phyloP scores from a whole-genome alignment of 768 basidiomycete genomes.

The Coprinellus aureogranulatus region DNA sequence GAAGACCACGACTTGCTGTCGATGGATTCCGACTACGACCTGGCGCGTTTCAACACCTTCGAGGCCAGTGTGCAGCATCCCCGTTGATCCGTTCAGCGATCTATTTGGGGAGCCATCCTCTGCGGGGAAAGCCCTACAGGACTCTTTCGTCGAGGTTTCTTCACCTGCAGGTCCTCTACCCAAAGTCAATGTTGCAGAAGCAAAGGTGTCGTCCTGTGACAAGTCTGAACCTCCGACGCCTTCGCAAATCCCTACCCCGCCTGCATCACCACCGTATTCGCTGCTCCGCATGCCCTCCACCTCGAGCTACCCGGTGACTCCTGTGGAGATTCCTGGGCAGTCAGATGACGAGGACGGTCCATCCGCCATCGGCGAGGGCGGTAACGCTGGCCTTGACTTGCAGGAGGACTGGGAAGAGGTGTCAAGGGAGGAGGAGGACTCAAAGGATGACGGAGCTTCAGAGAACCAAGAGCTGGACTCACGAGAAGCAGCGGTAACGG shows the following conservation, averaged over 20 bases:
- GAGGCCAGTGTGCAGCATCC: no score
- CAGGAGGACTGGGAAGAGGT: background rate
- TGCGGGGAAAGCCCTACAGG: no score
- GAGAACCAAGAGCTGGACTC: background rate
- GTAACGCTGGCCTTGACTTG: background rate
- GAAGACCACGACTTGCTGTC: background rate
- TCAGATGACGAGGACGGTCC: background rate
- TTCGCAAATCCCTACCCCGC: constrained; percentile 8
- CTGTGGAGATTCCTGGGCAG: background rate
- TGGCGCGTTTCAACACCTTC: background rate
- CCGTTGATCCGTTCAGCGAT: background rate
- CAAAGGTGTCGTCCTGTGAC: background rate
- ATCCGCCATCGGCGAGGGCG: background rate
- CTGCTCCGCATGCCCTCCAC: background rate
- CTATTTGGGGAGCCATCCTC: background rate
- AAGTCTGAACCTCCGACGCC: background rate
- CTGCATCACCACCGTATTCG: constrained; percentile 1
- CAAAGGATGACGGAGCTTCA: background rate
- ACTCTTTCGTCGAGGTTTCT: no score
- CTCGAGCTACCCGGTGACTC: background rate
- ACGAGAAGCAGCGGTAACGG: no score
- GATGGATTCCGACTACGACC: background rate
- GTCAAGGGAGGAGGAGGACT: background rate
- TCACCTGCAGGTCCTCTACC: no score
- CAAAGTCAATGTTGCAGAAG: no score